These are phyloP conservation scores for Boletus reticuloceps DNA, from an alignment of 768 basidiomycete species.

Conservation along the genomic window DNA sequence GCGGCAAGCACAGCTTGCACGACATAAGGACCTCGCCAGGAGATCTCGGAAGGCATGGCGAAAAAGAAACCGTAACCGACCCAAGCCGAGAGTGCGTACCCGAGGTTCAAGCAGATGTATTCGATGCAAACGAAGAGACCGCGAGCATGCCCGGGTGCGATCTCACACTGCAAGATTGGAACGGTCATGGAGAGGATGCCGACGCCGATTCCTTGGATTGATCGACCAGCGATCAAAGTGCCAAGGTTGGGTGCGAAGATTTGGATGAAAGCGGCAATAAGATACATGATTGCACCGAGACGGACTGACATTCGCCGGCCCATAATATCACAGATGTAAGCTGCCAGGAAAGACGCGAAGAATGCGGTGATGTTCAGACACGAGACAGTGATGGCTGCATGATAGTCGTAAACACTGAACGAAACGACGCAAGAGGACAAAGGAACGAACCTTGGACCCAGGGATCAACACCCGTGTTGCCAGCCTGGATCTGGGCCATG, in stretches of 20 bases:
- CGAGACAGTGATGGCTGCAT: conserved; percentile 46
- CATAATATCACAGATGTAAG: conserved; percentile 49
- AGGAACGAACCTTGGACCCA: conserved; percentile 41
- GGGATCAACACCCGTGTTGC: conserved; percentile 43
- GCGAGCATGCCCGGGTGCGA: conserved; percentile 45
- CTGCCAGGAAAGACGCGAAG: conserved; percentile 42
- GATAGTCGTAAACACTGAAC: not conserved
- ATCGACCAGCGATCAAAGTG: conserved; percentile 40
- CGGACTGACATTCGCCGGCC: conserved; percentile 51
- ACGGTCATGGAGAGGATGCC: conserved; percentile 52
- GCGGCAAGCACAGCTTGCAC: conserved; percentile 50
- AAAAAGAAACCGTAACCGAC: conserved; percentile 51
- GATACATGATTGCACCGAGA: conserved; percentile 47
- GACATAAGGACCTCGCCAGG: conserved; percentile 57
- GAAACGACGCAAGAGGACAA: not conserved
- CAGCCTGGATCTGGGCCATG: conserved; percentile 41
- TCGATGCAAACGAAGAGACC: conserved; percentile 55
- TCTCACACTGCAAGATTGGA: conserved; percentile 48
- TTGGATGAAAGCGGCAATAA: conserved; percentile 49
- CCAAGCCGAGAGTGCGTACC: conserved; percentile 50
- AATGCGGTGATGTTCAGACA: conserved; percentile 51
- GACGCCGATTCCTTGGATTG: conserved; percentile 47
- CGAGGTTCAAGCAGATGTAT: conserved; percentile 50
- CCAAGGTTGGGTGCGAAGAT: conserved; percentile 46
- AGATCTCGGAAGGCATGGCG: conserved; percentile 42